phyloP scores from a whole-genome alignment of 192 early-diverging fungal genomes.

The Backusella circina region DNA sequence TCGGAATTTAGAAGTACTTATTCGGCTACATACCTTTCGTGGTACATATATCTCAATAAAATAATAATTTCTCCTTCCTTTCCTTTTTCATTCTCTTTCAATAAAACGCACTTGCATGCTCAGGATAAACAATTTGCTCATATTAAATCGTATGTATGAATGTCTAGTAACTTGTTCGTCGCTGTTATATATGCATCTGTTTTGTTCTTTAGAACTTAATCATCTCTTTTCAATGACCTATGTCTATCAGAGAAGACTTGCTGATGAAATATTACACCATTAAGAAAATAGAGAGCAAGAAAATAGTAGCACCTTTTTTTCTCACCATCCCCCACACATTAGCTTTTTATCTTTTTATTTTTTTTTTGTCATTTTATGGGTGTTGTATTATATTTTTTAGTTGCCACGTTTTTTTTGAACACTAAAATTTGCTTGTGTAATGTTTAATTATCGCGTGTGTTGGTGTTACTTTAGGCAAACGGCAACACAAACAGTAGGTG shows the following conservation, averaged over 20 bases:
- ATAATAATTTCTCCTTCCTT: neutral
- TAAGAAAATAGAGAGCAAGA: neutral
- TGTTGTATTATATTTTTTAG: neutral
- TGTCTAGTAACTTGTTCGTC: neutral
- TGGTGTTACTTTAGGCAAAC: neutral
- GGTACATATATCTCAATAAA: neutral
- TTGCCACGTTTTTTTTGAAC: conserved; percentile 2
- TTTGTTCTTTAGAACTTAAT: neutral
- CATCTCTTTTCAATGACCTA: neutral
- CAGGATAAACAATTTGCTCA: neutral
- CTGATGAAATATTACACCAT: neutral
- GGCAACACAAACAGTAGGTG: neutral
- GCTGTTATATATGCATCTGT: neutral
- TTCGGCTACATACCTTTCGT: neutral
- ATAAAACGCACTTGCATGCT: neutral
- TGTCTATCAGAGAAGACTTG: neutral
- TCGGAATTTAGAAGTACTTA: neutral
- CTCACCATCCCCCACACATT: neutral
- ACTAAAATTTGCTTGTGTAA: conserved; percentile 1
- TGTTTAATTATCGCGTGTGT: neutral
- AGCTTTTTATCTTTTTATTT: neutral
- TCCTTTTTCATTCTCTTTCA: neutral
- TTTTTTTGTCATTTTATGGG: neutral
- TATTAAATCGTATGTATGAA: neutral
- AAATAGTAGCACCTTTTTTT: neutral